Evolutionary conservation across 2,329 filamentous ascomycete species (phyloP), one percentile per base, ranked within the genome.

Genomic region (Passalora sequoiae): DNA sequence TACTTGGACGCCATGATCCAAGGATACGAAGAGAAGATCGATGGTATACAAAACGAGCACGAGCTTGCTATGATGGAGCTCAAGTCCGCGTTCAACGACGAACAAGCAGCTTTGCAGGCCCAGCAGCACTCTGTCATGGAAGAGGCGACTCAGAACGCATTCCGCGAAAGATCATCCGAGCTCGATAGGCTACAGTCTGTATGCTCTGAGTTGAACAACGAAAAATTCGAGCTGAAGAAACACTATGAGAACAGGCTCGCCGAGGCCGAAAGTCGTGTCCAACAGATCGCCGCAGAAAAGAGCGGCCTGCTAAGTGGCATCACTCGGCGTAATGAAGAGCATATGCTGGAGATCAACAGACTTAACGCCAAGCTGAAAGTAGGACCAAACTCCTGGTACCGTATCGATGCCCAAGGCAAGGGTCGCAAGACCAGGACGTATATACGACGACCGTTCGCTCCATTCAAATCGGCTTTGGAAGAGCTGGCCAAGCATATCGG

Each of bases 21-120:
- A 8, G 44, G 44, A 12, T 47, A 44, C 32, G 38, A 50, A 27
- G 36, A 44, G 9, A 21, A 47, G n/a, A 32, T 47, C 4, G 30
- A 24, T 7, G 25, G 16, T 7, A 30, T 43, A 12, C 37, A 44
- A 27, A 16, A 31, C 3, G 32, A 40, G n/a, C 37, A 41, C 17
- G 20, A 15, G 13, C 15, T 21, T 6, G 35, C 29, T 16, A 30
- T 46, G 7, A 21, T 13, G 22, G 16, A 19, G 21, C 30, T 42
- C 40, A 29, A 43, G 22, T 13, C 3, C 10, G 5, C 10, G 4
- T 28, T 6, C 13, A 2, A 28, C 25, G 25, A 13, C 4, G 5
- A 5, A 28, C 25, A 28, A 4, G 25, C 25, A 13, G 25, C 5
- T n/a, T n/a, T n/a, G n/a, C n/a, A n/a, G n/a, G n/a, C n/a, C n/a